A percentile compares a stretch with the other conserved stretches of the same genome.
These are phyloP conservation scores for Botrytis squamosa DNA, from an alignment of 2,329 filamentous ascomycete species.

Conservation along the genomic window DNA sequence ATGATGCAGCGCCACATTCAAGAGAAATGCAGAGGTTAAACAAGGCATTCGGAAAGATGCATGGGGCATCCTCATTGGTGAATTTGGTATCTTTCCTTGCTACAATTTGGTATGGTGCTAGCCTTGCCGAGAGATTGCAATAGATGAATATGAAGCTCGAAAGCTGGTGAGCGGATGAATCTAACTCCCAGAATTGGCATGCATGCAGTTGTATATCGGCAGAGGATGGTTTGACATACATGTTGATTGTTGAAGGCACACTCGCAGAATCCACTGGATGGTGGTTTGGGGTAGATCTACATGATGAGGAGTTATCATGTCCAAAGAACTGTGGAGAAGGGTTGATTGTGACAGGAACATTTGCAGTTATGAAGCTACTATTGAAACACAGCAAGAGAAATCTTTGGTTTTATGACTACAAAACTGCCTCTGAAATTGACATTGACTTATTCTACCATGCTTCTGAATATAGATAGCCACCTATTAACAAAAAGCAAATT, in stretches of 20 bases:
- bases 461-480: neutral
- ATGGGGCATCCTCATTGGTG: constrained; percentile 76
- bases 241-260: neutral
- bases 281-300: neutral
- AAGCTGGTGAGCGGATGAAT: neutral
- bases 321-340: neutral
- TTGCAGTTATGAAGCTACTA: neutral
- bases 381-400: neutral
- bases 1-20: constrained; percentile 75
- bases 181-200: neutral
- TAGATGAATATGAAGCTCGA: constrained; percentile 14
- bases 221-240: neutral
- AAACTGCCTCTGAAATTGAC: neutral
- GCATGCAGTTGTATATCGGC: neutral
- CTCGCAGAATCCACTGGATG: neutral
- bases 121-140: constrained; percentile 48
- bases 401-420: neutral
- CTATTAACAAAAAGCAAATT: constrained; percentile 5
- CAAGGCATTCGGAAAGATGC: constrained; percentile 73
- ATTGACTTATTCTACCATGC: neutral
- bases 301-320: neutral
- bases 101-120: constrained; percentile 74
- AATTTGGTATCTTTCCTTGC: constrained; percentile 72
- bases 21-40: constrained; percentile 80
- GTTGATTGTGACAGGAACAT: neutral